Evolutionary conservation across 2,329 filamentous ascomycete species (phyloP), one percentile per base, ranked within the genome.

Genomic region (Microsporum canis): DNA sequence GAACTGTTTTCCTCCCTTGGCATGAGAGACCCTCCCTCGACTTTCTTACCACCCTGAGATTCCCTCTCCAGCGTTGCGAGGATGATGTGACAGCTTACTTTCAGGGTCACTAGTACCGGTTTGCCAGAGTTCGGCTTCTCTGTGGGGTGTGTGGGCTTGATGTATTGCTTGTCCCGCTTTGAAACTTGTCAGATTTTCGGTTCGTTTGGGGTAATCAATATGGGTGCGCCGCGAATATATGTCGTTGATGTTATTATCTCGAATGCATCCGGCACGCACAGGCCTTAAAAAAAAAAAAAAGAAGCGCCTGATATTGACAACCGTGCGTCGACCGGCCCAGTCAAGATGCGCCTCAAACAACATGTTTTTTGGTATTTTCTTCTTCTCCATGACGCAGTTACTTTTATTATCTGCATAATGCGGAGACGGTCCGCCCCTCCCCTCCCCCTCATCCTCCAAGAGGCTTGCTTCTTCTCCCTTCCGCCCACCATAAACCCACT

Each of bases 321-420:
- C 31, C 49, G 33, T 55, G 49, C 33, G 31, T 55, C 49, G 49
- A 14, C 49, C 14, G 49, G 31, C 29, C 31, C 27, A 10, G 27
- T 27, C 27, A 53, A 33, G n/a, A 12, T 53, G 31, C 49, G 14
- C 49, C n/a, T 14, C 29, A 43, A 31, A 36, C 17, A 36, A 23
- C 29, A 55, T 14, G 14, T 55, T 55, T 55, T 43, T 43, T 43
- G 10, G 39, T n/a, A n/a, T 43, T n/a, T 43, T 43, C 39, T 41
- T n/a, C 38, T n/a, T 41, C 14, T 43, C 39, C 39, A n/a, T 43
- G 27, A n/a, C 8, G 34, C 12, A 55, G 6, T n/a, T 36, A 34
- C 49, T 31, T 55, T 55, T 36, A 55, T 55, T 55, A 34, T 36
- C 31, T 55, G 49, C 49, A 55, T 55, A 55, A 55, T 55, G 49